Evolutionary conservation across 2,329 filamentous ascomycete species (phyloP).

Genomic region (Fusarium chuoi): DNA sequence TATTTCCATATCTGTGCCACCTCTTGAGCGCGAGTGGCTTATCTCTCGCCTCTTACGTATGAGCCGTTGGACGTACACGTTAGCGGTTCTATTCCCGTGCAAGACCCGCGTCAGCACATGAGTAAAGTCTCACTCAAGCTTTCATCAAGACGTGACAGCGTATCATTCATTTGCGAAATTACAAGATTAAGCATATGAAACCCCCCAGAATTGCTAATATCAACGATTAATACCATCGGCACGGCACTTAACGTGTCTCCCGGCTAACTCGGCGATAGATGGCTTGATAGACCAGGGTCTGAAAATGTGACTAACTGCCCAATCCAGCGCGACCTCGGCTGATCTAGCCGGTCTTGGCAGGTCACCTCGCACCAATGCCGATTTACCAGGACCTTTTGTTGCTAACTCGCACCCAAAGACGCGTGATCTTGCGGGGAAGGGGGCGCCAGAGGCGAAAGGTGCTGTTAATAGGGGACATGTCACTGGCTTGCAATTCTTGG

Average conservation of each 20-base stretch:
- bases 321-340: not conserved
- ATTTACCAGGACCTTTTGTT: slow-evolving; percentile 13
- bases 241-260: not conserved
- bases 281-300: not conserved
- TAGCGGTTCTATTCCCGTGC: not conserved
- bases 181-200: not conserved
- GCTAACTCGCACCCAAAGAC: not conserved
- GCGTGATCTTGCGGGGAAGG: slow-evolving; percentile 3
- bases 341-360: slow-evolving; percentile 9
- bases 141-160: not conserved
- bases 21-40: not conserved
- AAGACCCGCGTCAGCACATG: not conserved
- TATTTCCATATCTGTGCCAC: not conserved
- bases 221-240: not conserved
- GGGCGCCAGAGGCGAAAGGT: not conserved
- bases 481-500: slow-evolving; percentile 12
- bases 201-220: not conserved
- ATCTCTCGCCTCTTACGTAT: not conserved
- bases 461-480: not conserved
- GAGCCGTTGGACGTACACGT: not conserved
- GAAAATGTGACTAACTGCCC: not conserved
- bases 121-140: not conserved
- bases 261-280: slow-evolving; percentile 22
- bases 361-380: slow-evolving; percentile 1
- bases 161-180: not conserved